These are phyloP conservation scores for Agaricus sinodeliciosus DNA, from an alignment of 768 basidiomycete genomes.

Conservation along the genomic window DNA sequence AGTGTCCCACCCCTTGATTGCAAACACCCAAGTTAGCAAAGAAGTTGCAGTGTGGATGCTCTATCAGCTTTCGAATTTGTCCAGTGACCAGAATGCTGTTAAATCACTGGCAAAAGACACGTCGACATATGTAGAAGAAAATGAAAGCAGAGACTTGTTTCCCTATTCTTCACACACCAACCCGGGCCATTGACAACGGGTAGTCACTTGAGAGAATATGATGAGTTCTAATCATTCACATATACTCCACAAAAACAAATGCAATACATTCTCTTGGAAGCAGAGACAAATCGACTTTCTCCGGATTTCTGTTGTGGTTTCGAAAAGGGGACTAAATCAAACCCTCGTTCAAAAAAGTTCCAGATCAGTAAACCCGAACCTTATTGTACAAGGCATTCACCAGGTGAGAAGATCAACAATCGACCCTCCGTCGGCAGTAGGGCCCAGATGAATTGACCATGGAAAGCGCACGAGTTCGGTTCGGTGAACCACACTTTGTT, in stretches of 20 bases:
- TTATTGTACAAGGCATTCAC: neutral
- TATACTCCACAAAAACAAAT: too few relatives aligned
- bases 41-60: neutral
- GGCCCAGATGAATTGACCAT: neutral
- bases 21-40: neutral
- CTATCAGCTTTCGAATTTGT: too few relatives aligned
- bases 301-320: neutral
- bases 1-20: constrained; percentile 3
- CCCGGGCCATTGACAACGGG: too few relatives aligned
- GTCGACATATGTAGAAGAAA: too few relatives aligned
- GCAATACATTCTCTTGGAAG: neutral
- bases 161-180: too few relatives aligned
- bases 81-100: too few relatives aligned
- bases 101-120: too few relatives aligned
- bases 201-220: too few relatives aligned
- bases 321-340: neutral
- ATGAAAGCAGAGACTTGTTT: too few relatives aligned
- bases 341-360: neutral
- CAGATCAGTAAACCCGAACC: neutral
- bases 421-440: too few relatives aligned
- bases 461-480: neutral
- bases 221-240: too few relatives aligned
- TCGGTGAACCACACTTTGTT: neutral
- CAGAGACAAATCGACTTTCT: neutral
- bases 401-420: too few relatives aligned